Evolutionary conservation across 805 yeast genomes (phyloP), one percentile per base, ranked within the genome.

Genomic region (Priceomyces melissophilus): DNA sequence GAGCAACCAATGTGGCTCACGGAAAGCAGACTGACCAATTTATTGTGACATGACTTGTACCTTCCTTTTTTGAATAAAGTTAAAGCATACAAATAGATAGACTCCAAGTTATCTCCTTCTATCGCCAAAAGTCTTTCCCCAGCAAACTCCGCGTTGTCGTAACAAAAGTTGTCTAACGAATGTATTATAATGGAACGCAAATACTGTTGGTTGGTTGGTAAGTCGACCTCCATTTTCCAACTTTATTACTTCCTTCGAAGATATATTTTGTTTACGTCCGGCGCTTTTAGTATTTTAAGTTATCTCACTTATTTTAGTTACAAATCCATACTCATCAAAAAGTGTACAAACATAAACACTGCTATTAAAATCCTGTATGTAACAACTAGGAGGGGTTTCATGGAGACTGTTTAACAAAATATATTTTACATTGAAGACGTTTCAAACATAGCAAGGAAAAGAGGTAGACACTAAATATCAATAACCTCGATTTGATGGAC

Each of bases 81-180:
- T 30, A 85, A 64, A 11, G 86, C 87, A 55, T 85, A 81, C 30
- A 89, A 65, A 58, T 87, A 85, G 3, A 77, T 57, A 8, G 90
- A 75, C 40, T 82, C 87, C 4, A 75, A 58, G 46, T 78, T 75
- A 30, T 70, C 60, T n/a, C 71, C 68, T 35, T 73, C 73, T 38
- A 78, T 75, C 2, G 96, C 87, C 27, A 84, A 62, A 15, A 88
- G 67, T 48, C 95, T 71, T 58, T 93, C 98, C 12, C 89, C 79
- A 3, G 91, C 82, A 63, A 93, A 87, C 54, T 83, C 89, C 1
- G 98, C 97, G 20, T 90, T 84, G 10, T 70, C 64, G 34, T 76
- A 65, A 45, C 85, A 73, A 54, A 81, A 88, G 44, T 78, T 76
- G 51, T 87, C 95, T 30, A 88, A 60, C 10, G 84, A 76, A 53